Evolutionary conservation across 176 grass and related monocot genomes (phyloP).

Genomic region (Stipa capillata): DNA sequence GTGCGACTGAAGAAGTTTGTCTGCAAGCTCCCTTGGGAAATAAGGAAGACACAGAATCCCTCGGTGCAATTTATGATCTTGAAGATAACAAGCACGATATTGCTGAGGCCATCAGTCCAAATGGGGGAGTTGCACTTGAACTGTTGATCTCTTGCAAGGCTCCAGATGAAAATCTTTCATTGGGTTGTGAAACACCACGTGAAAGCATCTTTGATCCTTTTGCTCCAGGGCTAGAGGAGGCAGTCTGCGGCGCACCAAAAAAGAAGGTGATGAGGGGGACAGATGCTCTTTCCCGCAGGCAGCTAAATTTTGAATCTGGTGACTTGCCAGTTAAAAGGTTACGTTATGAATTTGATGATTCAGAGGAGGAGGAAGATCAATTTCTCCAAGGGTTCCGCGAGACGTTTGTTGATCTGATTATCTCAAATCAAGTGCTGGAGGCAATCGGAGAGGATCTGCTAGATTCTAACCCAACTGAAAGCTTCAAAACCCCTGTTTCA

Average conservation of each 20-base stretch:
- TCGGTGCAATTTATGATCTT: not conserved
- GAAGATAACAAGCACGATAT: not conserved
- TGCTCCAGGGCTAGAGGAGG: slow-evolving; percentile 46
- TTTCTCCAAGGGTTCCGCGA: slow-evolving; percentile 22
- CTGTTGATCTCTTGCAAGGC: not conserved
- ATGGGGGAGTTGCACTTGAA: slow-evolving; percentile 18
- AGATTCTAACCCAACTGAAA: not conserved
- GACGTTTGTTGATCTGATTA: slow-evolving; percentile 44
- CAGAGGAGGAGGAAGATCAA: slow-evolving; percentile 39
- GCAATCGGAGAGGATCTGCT: not conserved
- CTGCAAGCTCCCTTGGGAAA: slow-evolving; percentile 14
- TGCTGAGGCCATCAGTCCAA: not conserved
- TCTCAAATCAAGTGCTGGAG: slow-evolving; percentile 31
- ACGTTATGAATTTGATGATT: slow-evolving; percentile 27
- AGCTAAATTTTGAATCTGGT: slow-evolving; percentile 46
- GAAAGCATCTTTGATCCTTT: slow-evolving; percentile 74
- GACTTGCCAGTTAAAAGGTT: slow-evolving; percentile 21
- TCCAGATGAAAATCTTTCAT: slow-evolving; percentile 2
- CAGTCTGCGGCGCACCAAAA: slow-evolving; percentile 37
- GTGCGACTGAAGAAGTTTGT: not conserved
- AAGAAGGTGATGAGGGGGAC: slow-evolving; percentile 36
- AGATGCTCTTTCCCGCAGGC: slow-evolving; percentile 21
- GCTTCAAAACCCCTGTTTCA: slow-evolving; percentile 39
- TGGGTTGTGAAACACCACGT: slow-evolving; percentile 38
- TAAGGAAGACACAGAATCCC: not conserved